These are phyloP conservation scores for Phaeotremella skinneri DNA, from an alignment of 768 basidiomycete species.

Conservation along the genomic window DNA sequence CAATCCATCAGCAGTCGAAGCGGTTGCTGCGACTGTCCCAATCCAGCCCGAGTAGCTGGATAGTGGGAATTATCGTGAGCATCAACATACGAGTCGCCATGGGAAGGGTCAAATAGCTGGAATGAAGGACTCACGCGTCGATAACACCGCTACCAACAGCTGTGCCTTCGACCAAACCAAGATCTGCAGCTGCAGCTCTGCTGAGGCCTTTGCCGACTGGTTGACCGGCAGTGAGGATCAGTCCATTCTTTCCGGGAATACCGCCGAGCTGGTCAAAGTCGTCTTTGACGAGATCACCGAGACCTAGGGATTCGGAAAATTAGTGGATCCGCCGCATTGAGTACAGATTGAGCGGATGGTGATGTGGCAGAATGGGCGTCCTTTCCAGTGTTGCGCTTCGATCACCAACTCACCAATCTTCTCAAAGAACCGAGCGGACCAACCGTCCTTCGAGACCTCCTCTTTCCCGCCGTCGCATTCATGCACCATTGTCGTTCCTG, in stretches of 20 bases:
- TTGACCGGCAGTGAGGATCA: constrained; percentile 71
- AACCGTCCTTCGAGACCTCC: constrained; percentile 61
- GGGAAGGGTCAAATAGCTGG: background rate
- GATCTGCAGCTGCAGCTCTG: constrained; percentile 71
- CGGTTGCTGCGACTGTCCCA: constrained; percentile 84
- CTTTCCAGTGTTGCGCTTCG: too few species aligned
- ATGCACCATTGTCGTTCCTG: constrained; percentile 51
- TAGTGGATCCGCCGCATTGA: too few species aligned
- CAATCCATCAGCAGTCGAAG: constrained; percentile 55
- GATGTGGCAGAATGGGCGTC: too few species aligned
- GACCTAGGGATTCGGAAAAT: constrained; percentile 22
- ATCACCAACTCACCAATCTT: constrained; percentile 71
- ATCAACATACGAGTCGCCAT: background rate
- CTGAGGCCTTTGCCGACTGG: constrained; percentile 83
- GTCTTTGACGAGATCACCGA: constrained; percentile 54
- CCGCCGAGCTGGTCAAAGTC: constrained; percentile 75
- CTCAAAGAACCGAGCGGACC: constrained; percentile 83
- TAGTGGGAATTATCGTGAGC: background rate
- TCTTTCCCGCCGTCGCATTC: constrained; percentile 45
- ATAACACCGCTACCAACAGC: constrained; percentile 92
- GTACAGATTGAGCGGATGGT: too few species aligned
- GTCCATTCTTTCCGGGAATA: constrained; percentile 57
- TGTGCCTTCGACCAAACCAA: constrained; percentile 80
- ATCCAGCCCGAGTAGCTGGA: constrained; percentile 85
- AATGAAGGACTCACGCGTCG: constrained; percentile 67